Evolutionary conservation across 108 stramenopile species (phyloP).

Genomic region (Licmophora abbreviata): DNA sequence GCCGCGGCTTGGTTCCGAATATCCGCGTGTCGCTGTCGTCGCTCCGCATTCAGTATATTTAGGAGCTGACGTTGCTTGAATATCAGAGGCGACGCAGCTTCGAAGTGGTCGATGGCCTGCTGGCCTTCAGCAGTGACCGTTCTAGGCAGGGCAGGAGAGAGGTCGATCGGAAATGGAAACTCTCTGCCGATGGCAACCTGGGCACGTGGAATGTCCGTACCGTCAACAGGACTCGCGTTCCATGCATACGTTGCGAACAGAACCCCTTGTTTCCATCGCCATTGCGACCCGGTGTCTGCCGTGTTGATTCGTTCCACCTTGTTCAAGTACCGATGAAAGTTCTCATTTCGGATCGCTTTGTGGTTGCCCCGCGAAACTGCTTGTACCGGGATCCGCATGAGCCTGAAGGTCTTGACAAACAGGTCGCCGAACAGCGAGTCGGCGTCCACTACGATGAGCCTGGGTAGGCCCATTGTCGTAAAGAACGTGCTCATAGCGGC

Average conservation of each 20-base stretch:
- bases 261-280: not conserved
- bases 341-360: slow-evolving; percentile 18
- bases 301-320: not conserved
- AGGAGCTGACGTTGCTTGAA: not conserved
- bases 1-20: no score
- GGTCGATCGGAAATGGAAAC: slow-evolving; percentile 23
- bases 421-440: not conserved
- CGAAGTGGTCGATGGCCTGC: not conserved
- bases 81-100: not conserved
- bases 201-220: slow-evolving; percentile 16
- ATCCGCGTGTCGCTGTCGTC: not conserved
- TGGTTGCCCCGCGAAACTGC: slow-evolving; percentile 11
- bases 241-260: not conserved
- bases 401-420: not conserved
- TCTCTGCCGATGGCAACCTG: slow-evolving; percentile 15
- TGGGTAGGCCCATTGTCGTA: not conserved
- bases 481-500: not conserved
- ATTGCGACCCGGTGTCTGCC: not conserved
- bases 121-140: not conserved
- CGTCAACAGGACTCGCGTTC: not conserved
- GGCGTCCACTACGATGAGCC: not conserved
- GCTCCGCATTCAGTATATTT: not conserved
- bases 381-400: not conserved
- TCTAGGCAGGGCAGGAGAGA: not conserved
- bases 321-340: slow-evolving; percentile 7